Percentiles rank a stretch among this genome's conserved stretches.
Evolutionary conservation across 2,329 filamentous ascomycete genomes (phyloP).

Genomic region (Scytalidium lignicola): DNA sequence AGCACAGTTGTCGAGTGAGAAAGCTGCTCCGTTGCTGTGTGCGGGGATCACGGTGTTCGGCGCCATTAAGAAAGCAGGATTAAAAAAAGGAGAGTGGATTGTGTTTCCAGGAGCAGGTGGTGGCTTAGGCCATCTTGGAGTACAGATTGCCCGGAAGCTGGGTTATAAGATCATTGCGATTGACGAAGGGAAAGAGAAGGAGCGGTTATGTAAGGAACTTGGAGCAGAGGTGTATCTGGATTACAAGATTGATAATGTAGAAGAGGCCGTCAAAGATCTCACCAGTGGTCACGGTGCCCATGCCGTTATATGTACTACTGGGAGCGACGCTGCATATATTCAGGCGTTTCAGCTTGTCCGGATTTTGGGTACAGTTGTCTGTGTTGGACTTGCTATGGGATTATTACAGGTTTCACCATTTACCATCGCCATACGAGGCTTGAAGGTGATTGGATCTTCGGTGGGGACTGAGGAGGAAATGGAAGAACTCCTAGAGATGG

Average conservation of each 20-base stretch:
- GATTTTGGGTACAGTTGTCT: conserved; percentile 2
- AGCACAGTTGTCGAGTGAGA: conserved; percentile 39
- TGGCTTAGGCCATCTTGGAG: conserved; percentile 12
- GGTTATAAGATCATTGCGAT: conserved; percentile 13
- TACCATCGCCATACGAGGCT: neutral
- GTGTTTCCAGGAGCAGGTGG: conserved; percentile 14
- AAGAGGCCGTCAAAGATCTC: conserved; percentile 9
- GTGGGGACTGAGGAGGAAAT: conserved; percentile 5
- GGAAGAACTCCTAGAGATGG: conserved; percentile 1
- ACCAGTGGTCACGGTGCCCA: conserved; percentile 45
- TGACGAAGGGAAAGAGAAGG: conserved; percentile 9
- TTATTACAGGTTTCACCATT: conserved; percentile 1
- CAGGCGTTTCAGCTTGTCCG: neutral
- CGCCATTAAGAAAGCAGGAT: conserved; percentile 49
- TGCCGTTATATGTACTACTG: conserved; percentile 49
- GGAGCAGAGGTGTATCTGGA: conserved; percentile 16
- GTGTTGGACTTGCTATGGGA: conserved; percentile 3
- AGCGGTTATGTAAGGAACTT: conserved; percentile 10
- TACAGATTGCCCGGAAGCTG: conserved; percentile 13
- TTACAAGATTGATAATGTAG: conserved; percentile 11
- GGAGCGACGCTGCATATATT: conserved; percentile 26
- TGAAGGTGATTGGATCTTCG: conserved; percentile 2
- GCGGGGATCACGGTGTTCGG: conserved; percentile 68
- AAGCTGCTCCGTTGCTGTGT: conserved; percentile 63
- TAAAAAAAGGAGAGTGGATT: conserved; percentile 21